A percentile compares a stretch with the other conserved stretches of the same genome.
Evolutionary conservation across 352 stramenopile genomes (phyloP).

Genomic region (Phytopythium aichiense): DNA sequence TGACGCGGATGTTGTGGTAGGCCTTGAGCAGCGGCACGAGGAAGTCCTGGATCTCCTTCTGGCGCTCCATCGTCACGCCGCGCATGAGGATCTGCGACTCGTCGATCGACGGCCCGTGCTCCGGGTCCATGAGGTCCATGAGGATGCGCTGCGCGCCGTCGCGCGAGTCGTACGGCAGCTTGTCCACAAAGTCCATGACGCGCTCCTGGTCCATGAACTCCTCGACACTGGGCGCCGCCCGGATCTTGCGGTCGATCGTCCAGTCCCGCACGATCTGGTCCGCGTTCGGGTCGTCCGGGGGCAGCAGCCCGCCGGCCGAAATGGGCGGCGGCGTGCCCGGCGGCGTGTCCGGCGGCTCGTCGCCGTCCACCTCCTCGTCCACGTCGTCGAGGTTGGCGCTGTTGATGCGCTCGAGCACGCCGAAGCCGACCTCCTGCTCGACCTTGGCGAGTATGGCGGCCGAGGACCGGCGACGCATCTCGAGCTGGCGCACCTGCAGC

Average conservation of each 20-base stretch:
- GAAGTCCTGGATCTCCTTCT: conserved; percentile 56
- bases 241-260: conserved; percentile 59
- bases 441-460: conserved; percentile 35
- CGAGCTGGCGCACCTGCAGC: conserved; percentile 54
- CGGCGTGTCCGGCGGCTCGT: conserved; percentile 60
- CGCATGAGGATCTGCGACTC: conserved; percentile 76
- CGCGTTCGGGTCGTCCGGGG: conserved; percentile 39
- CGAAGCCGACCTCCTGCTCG: conserved; percentile 47
- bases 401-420: conserved; percentile 30
- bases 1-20: conserved; percentile 58
- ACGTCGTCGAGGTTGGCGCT: conserved; percentile 13
- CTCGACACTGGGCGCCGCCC: conserved; percentile 29
- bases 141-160: conserved; percentile 68
- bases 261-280: conserved; percentile 69
- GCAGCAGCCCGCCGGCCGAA: conserved; percentile 43
- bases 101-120: conserved; percentile 31
- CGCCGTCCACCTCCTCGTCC: conserved; percentile 18
- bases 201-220: conserved; percentile 36
- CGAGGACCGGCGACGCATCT: conserved; percentile 47
- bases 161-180: conserved; percentile 62
- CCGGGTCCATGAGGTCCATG: conserved; percentile 38
- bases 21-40: conserved; percentile 71
- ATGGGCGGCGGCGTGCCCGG: conserved; percentile 75
- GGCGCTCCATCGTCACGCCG: conserved; percentile 39
- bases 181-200: conserved; percentile 46